These are phyloP conservation scores for Zea mays DNA, from an alignment of 176 grass and related monocot genomes.

Conservation along the genomic window DNA sequence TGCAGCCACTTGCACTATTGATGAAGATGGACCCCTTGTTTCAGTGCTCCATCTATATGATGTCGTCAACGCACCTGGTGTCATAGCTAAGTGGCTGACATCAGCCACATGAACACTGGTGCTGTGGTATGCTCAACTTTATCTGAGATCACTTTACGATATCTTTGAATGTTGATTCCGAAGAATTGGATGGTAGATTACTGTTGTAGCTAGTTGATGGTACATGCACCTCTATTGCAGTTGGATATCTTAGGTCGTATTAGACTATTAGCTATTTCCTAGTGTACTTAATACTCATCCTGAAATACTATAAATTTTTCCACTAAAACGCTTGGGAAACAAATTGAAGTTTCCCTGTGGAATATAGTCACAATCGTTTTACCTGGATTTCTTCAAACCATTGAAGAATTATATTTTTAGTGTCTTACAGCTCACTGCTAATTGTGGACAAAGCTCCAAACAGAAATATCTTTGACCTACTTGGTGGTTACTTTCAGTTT, in stretches of 20 bases:
- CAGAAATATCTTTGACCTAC: not conserved
- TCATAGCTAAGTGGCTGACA: constrained; percentile 54
- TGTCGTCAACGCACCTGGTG: constrained; percentile 83
- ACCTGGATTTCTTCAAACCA: not conserved
- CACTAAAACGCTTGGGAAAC: not conserved
- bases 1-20: constrained; percentile 73
- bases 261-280: not conserved
- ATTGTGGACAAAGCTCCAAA: not conserved
- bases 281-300: not conserved
- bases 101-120: constrained; percentile 90
- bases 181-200: not conserved
- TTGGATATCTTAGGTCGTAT: not conserved
- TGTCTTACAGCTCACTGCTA: not conserved
- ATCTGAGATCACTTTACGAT: not conserved
- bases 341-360: not conserved
- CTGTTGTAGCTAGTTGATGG: not conserved
- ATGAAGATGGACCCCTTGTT: constrained; percentile 88
- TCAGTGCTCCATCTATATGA: constrained; percentile 85
- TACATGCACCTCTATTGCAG: not conserved
- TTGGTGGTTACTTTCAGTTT: not conserved
- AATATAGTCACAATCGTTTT: not conserved
- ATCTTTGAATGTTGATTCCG: not conserved
- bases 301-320: not conserved
- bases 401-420: not conserved
- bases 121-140: constrained; percentile 59